Conservation (phyloP, 202 grass and related monocot species). For the Hordeum pubiflorum region DNA sequence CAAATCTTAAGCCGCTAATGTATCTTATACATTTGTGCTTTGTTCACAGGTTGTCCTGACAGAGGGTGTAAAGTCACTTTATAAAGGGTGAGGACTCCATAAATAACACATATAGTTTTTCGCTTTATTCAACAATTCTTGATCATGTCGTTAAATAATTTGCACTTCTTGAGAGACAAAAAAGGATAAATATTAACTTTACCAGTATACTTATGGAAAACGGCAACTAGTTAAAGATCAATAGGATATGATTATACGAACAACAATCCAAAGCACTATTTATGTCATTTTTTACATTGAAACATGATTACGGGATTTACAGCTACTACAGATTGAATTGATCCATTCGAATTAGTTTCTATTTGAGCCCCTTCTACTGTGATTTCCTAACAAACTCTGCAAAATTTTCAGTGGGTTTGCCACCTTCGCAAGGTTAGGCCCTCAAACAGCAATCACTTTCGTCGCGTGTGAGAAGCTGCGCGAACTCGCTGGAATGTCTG, state of each 20-base stretch:
- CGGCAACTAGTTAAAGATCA: background rate
- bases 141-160: background rate
- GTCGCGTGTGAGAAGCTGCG: conserved; percentile 75
- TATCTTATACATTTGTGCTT: background rate
- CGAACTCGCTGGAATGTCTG: conserved; percentile 55
- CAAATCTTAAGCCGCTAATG: background rate
- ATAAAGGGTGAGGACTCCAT: conserved; percentile 61
- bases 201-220: background rate
- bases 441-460: conserved; percentile 83
- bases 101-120: background rate
- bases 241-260: background rate
- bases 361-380: background rate
- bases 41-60: conserved; percentile 63
- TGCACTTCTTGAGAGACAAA: background rate
- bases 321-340: background rate
- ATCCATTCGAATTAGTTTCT: background rate
- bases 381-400: conserved; percentile 2
- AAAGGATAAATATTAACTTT: background rate
- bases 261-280: background rate
- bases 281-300: background rate
- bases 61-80: conserved; percentile 72
- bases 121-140: background rate
- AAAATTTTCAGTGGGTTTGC: conserved; percentile 60
- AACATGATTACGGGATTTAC: background rate
- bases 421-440: conserved; percentile 82